Conservation (phyloP, 2,329 filamentous ascomycete genomes). For the Scortechinia acanthostroma region DNA sequence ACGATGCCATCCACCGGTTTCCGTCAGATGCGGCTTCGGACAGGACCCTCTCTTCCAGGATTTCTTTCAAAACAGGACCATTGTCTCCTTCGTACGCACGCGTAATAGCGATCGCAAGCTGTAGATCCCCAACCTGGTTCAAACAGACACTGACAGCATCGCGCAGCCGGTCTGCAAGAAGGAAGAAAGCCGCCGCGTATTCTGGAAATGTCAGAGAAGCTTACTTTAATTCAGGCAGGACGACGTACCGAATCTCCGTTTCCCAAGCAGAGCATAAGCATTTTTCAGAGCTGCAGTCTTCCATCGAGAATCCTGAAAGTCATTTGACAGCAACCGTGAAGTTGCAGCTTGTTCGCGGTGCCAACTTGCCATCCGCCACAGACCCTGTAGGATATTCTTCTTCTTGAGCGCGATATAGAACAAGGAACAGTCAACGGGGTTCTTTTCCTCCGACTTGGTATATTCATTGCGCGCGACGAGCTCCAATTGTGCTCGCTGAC, state of each 20-base stretch:
- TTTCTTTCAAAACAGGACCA: constrained; percentile 63
- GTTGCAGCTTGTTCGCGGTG: constrained; percentile 80
- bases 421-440: constrained; percentile 82
- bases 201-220: constrained; percentile 37
- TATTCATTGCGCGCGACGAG: constrained; percentile 89
- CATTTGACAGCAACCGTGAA: constrained; percentile 74
- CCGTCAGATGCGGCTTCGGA: constrained; percentile 71
- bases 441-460: constrained; percentile 77
- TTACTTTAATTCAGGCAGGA: neutral
- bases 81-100: constrained; percentile 83
- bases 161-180: constrained; percentile 76
- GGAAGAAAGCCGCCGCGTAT: constrained; percentile 92
- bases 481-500: constrained; percentile 73
- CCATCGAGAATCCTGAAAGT: constrained; percentile 83
- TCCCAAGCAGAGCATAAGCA: constrained; percentile 88
- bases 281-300: constrained; percentile 87
- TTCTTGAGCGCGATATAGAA: constrained; percentile 88
- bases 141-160: constrained; percentile 82
- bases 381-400: constrained; percentile 79
- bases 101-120: constrained; percentile 81
- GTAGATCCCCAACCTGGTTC: constrained; percentile 79
- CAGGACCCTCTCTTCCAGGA: constrained; percentile 76
- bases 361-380: constrained; percentile 93
- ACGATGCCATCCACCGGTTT: constrained; percentile 88
- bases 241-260: constrained; percentile 67